Evolutionary conservation across 2,329 filamentous ascomycete species (phyloP), one percentile per base, ranked within the genome.

Genomic region (Ploettnerulaceae sp.): DNA sequence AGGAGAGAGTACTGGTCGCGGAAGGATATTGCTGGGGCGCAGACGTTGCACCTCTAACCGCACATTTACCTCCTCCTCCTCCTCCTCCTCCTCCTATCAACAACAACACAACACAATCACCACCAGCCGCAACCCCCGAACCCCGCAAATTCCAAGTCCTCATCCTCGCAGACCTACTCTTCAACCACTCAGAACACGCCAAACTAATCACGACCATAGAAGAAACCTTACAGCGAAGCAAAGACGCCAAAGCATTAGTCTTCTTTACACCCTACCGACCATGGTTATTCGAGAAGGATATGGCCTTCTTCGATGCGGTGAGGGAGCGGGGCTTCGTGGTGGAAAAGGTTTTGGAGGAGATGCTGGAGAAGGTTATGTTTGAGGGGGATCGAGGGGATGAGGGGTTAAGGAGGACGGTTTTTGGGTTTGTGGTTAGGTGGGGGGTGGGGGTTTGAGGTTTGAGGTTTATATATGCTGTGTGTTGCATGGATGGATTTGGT

Each of bases 201-300:
- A 89, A 87, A 60, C 73, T 96, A 50, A 72, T 94, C 54, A 74
- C 77, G 54, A 89, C 84, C 3, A 77, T 96, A 50, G 71, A 76
- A 59, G 64, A 76, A 61, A 86, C 84, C 12, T 67, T 96, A 59
- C 77, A 74, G 57, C 72, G 69, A 51, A 45, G 12, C 1, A 24
- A 35, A 11, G 51, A 54, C 8, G 51, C 60, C 1, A 59, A 55
- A 36, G 89, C 89, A 2, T 77, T 90, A 58, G 89, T 96, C 6
- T 94, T 96, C 66, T 97, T 96, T 70, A 95, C 90, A 0, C 90
- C 88, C 15, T 95, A 97, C 68, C 76, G 93, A 53, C 90, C 91
- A 1, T 96, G 90, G 90, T 71, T 96, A 61, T 74, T 86, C 59
- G 77, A 89, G 53, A 86, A 89, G 66, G 93, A 95, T 61, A 72